Percentiles rank a stretch among this genome's conserved stretches.
phyloP scores from a whole-genome alignment of 1,284 basidiomycete species.

The Ceratobasidium sp. region DNA sequence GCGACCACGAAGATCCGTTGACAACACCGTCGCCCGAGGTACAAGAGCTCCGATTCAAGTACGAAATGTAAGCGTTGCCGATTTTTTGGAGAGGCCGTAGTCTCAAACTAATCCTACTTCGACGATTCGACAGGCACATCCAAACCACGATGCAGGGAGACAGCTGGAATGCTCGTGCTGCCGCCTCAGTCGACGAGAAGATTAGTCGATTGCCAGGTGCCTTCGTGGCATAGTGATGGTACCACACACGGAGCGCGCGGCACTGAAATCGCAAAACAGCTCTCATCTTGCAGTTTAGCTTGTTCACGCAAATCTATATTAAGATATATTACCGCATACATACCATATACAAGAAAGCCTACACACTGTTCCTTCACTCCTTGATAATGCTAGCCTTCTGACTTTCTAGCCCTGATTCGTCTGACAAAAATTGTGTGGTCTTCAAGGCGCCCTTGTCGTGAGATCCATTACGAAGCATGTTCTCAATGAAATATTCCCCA shows the following conservation, averaged over 20 bases:
- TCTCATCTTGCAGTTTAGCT: too few relatives aligned
- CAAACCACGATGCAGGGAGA: constrained; percentile 13
- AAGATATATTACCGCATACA: neutral
- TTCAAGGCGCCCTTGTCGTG: constrained; percentile 39
- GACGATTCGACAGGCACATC: constrained; percentile 1
- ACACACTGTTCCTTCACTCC: constrained; percentile 2
- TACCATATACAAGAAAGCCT: neutral
- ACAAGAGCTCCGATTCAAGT: constrained; percentile 8
- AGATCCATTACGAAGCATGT: constrained; percentile 70
- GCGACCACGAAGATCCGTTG: constrained; percentile 13
- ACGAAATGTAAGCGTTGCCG: constrained; percentile 19
- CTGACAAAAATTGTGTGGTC: constrained; percentile 3
- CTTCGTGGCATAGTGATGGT: neutral
- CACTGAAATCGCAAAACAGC: too few relatives aligned
- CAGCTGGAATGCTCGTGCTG: constrained; percentile 10
- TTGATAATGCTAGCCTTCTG: neutral
- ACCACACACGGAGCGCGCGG: too few relatives aligned
- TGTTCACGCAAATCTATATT: too few relatives aligned
- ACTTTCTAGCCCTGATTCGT: neutral
- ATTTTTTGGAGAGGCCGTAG: neutral
- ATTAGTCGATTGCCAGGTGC: constrained; percentile 12
- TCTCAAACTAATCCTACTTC: neutral
- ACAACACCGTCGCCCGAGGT: neutral
- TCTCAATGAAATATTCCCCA: constrained; percentile 93
- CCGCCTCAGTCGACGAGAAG: neutral